Percentiles rank a stretch among this genome's conserved stretches.
phyloP scores from a whole-genome alignment of 1,139 yeast genomes.

The Kodamaea sp. region DNA sequence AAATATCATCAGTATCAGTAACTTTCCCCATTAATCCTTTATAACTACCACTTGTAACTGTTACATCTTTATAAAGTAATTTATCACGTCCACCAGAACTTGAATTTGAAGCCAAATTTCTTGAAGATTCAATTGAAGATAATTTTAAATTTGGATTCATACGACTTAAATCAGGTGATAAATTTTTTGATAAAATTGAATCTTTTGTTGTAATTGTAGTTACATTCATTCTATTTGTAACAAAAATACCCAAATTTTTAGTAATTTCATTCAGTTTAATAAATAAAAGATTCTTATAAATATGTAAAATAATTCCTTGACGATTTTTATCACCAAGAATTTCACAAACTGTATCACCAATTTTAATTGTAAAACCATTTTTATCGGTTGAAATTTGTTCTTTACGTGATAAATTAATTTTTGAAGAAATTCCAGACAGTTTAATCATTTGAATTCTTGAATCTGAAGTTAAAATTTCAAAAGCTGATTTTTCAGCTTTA shows the following conservation, averaged over 20 bases:
- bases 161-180: conserved; percentile 66
- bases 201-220: conserved; percentile 84
- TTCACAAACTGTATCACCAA: conserved; percentile 92
- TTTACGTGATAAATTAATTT: conserved; percentile 57
- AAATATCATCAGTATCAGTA: conserved; percentile 86
- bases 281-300: conserved; percentile 75
- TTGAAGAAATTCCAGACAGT: conserved; percentile 78
- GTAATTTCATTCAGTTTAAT: conserved; percentile 72
- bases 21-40: conserved; percentile 94
- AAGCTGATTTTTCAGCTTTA: conserved; percentile 82
- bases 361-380: conserved; percentile 76
- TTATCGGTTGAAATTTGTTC: conserved; percentile 86
- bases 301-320: conserved; percentile 84
- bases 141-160: conserved; percentile 80
- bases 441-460: conserved; percentile 73
- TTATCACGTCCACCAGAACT: conserved; percentile 80
- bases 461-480: conserved; percentile 78
- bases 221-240: conserved; percentile 69
- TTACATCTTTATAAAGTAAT: conserved; percentile 76
- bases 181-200: conserved; percentile 50
- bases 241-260: conserved; percentile 92
- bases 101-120: conserved; percentile 27
- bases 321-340: conserved; percentile 61
- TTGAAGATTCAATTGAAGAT: conserved; percentile 13
- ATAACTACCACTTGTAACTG: conserved; percentile 85